Conservation (phyloP, 805 yeast genomes). For the Lachancea quebecensis region DNA sequence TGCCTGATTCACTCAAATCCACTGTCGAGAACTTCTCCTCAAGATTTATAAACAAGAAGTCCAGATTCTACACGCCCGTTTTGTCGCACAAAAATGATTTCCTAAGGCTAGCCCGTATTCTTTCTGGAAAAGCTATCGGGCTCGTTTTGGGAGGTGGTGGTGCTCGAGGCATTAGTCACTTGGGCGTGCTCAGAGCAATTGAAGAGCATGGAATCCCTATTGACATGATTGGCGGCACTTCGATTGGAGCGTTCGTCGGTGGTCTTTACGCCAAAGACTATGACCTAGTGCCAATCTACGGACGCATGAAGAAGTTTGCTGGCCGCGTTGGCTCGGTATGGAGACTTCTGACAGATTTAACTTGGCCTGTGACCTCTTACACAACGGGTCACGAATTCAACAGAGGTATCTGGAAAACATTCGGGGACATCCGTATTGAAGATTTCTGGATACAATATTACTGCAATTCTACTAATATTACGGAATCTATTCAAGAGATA, state of each 20-base stretch:
- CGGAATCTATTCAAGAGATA: slow-evolving; percentile 91
- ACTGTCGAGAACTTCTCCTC: slow-evolving; percentile 34
- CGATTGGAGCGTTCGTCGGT: slow-evolving; percentile 93
- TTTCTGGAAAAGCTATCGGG: slow-evolving; percentile 92
- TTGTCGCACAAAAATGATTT: slow-evolving; percentile 76
- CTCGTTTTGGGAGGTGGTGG: slow-evolving; percentile 97
- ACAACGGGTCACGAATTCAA: slow-evolving; percentile 97
- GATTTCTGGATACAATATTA: slow-evolving; percentile 91
- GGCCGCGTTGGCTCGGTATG: slow-evolving; percentile 76
- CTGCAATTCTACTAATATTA: slow-evolving; percentile 89
- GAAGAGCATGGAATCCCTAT: slow-evolving; percentile 92
- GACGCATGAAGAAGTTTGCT: slow-evolving; percentile 80
- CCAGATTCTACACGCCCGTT: slow-evolving; percentile 27
- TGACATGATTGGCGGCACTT: slow-evolving; percentile 92
- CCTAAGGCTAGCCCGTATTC: slow-evolving; percentile 76
- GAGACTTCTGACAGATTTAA: slow-evolving; percentile 77
- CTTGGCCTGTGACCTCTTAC: slow-evolving; percentile 90
- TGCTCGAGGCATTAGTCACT: slow-evolving; percentile 87
- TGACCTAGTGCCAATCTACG: slow-evolving; percentile 84
- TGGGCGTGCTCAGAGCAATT: slow-evolving; percentile 84
- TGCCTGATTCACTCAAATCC: slow-evolving; percentile 31
- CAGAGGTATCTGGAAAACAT: slow-evolving; percentile 94
- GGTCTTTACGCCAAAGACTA: slow-evolving; percentile 91
- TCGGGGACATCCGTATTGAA: slow-evolving; percentile 88
- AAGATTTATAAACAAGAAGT: slow-evolving; percentile 23